These are phyloP conservation scores for Craspedostauros australis DNA, from an alignment of 108 stramenopile genomes.

Conservation along the genomic window DNA sequence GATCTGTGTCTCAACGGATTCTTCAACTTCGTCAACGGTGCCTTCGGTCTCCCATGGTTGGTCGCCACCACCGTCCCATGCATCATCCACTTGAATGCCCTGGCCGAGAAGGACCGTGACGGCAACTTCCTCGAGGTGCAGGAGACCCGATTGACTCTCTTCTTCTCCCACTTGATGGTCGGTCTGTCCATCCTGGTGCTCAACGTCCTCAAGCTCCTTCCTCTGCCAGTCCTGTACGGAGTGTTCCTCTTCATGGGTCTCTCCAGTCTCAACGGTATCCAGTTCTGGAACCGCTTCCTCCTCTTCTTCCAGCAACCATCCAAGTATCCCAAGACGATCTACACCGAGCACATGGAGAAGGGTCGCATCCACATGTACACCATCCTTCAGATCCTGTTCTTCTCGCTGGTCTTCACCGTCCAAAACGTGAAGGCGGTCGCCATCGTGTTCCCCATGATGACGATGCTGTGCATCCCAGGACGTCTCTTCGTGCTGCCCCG, in stretches of 20 bases:
- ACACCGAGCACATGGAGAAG: constrained; percentile 23
- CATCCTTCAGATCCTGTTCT: constrained; percentile 31
- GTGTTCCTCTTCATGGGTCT: constrained; percentile 52
- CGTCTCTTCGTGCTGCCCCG: constrained; percentile 34
- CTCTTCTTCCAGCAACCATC: constrained; percentile 45
- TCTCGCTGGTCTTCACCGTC: constrained; percentile 31
- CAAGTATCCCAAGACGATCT: constrained; percentile 20
- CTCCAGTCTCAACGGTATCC: constrained; percentile 14
- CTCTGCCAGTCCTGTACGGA: constrained; percentile 40
- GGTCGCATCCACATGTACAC: constrained; percentile 34
- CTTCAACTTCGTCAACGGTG: constrained; percentile 27
- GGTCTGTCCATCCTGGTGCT: constrained; percentile 17
- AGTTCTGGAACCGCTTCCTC: constrained; percentile 48
- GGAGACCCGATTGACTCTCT: constrained; percentile 32
- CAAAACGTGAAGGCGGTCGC: constrained; percentile 31
- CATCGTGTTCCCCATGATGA: constrained; percentile 46
- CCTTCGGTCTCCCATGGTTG: constrained; percentile 41
- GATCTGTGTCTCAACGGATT: constrained; percentile 25
- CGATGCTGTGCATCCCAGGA: constrained; percentile 35
- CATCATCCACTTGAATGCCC: constrained; percentile 25
- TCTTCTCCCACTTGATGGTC: constrained; percentile 24
- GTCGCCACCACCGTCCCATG: constrained; percentile 45
- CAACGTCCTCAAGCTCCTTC: constrained; percentile 18
- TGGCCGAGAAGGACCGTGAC: constrained; percentile 29
- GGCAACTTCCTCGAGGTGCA: constrained; percentile 27